Evolutionary conservation across 2,329 filamentous ascomycete genomes (phyloP).

Genomic region (Clarireedia monteithiana): DNA sequence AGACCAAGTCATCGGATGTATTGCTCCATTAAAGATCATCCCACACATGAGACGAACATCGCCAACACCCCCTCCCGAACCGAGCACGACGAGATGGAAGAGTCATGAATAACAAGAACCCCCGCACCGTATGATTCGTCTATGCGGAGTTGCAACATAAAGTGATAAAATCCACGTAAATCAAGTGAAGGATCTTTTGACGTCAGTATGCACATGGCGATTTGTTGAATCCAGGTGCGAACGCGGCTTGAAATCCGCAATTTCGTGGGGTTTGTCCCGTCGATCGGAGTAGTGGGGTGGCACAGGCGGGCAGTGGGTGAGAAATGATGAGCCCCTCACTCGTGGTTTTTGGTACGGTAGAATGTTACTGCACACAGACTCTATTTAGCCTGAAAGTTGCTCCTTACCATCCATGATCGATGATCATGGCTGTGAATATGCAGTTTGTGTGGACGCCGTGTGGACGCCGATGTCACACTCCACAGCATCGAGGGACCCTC

Average conservation of each 20-base stretch:
- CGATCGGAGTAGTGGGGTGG: not conserved
- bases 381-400: conserved; percentile 8
- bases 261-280: conserved; percentile 1
- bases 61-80: no score
- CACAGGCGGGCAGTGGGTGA: not conserved
- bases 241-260: conserved; percentile 1
- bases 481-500: not conserved
- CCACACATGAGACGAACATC: no score
- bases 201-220: not conserved
- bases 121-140: no score
- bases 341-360: not conserved
- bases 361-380: conserved; percentile 2
- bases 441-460: not conserved
- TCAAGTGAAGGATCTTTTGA: not conserved
- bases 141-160: no score
- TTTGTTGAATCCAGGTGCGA: not conserved
- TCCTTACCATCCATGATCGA: not conserved
- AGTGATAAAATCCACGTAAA: not conserved
- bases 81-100: no score
- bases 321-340: not conserved
- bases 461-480: not conserved
- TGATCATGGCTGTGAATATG: not conserved
- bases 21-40: no score
- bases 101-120: no score
- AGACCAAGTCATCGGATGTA: no score